A percentile compares a stretch with the other conserved stretches of the same genome.
Evolutionary conservation across 2,329 filamentous ascomycete genomes (phyloP).

Genomic region (Colletotrichum falcatum): DNA sequence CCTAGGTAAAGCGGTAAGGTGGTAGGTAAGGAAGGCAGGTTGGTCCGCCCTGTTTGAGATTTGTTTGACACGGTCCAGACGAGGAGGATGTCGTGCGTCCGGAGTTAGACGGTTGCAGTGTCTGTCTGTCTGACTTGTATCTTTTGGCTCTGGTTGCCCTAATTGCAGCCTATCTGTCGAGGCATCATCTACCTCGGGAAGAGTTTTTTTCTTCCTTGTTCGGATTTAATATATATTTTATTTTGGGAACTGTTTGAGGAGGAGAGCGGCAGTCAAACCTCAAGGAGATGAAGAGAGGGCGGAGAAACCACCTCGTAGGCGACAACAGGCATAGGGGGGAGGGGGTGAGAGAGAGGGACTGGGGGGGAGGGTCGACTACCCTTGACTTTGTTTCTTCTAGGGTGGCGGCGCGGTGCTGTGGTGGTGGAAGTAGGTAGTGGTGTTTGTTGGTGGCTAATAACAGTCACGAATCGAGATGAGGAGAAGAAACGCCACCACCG

Average conservation of each 20-base stretch:
- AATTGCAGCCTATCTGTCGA: background rate
- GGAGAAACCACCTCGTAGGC: background rate
- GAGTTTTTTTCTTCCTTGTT: no score
- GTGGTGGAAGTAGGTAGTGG: no score
- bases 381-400: slow-evolving; percentile 5
- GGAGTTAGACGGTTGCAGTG: slow-evolving; percentile 23
- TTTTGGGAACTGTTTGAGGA: background rate
- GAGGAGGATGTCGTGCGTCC: slow-evolving; percentile 39
- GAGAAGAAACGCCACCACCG: slow-evolving; percentile 32
- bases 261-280: slow-evolving; percentile 1
- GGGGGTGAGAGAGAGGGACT: slow-evolving; percentile 22
- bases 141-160: slow-evolving; percentile 1
- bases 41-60: slow-evolving; percentile 39
- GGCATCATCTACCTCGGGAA: no score
- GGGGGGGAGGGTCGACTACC: slow-evolving; percentile 6
- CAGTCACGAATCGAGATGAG: slow-evolving; percentile 36
- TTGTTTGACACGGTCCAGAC: slow-evolving; percentile 41
- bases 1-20: background rate
- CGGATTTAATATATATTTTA: no score
- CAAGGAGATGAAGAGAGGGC: slow-evolving; percentile 28
- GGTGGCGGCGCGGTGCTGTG: background rate
- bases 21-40: slow-evolving; percentile 18
- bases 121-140: background rate
- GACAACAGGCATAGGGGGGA: background rate
- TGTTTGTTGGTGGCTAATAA: slow-evolving; percentile 18